Conservation (phyloP, 108 stramenopile genomes). For the Epipyxis sp. region DNA sequence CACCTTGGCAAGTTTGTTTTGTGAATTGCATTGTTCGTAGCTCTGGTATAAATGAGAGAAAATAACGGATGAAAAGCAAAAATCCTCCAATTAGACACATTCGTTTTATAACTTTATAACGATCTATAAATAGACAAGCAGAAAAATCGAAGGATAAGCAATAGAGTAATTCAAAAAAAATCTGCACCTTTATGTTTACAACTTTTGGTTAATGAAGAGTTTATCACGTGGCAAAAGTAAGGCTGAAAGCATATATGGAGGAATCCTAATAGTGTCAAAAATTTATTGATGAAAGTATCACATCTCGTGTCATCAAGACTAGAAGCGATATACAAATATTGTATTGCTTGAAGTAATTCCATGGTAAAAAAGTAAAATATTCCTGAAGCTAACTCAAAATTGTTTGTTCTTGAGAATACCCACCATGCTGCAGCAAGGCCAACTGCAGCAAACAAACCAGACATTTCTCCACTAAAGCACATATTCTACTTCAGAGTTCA, state of each 20-base stretch:
- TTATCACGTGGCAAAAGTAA: conserved; percentile 33
- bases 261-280: conserved; percentile 29
- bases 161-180: neutral
- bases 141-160: neutral
- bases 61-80: conserved; percentile 14
- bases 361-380: conserved; percentile 33
- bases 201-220: conserved; percentile 9
- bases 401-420: neutral
- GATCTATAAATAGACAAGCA: neutral
- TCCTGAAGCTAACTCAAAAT: neutral
- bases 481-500: no score
- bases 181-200: neutral
- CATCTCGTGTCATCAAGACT: neutral
- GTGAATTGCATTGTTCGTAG: neutral
- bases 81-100: conserved; percentile 23
- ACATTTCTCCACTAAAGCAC: no score
- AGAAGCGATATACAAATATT: conserved; percentile 34
- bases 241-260: conserved; percentile 38
- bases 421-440: no score
- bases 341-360: conserved; percentile 35
- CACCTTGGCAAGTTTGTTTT: neutral
- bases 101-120: conserved; percentile 23
- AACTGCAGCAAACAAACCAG: no score
- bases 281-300: neutral
- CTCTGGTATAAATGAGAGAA: neutral